Evolutionary conservation across 345 rosid genomes (phyloP), one percentile per base, ranked within the genome.

Genomic region (Populus nigra): DNA sequence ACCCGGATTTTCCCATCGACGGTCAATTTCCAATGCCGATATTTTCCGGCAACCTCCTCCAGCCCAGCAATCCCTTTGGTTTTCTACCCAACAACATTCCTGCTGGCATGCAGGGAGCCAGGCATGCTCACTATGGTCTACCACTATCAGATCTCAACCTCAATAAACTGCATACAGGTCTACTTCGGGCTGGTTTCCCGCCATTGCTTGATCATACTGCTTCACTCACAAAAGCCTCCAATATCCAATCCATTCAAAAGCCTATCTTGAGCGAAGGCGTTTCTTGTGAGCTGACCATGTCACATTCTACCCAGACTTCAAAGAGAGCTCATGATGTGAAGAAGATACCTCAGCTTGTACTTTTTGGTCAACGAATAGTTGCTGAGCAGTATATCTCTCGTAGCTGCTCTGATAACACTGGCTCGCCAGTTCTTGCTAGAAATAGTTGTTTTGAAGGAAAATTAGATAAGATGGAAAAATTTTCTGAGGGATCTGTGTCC

Each of bases 271-370:
- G 77, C 29, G 77, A 82, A 50, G 83, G 69, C 20, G 78, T 84
- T 63, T 87, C 96, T 68, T 85, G 90, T 76, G 76, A 87, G 77
- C 86, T 88, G 67, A 84, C 92, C 8, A 84, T 85, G 89, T 66
- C 89, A 17, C 73, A 75, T 79, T 80, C 90, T 2, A 76, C 78
- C 43, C 88, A 72, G 71, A 27, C 16, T 69, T 53, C 77, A 47
- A 75, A 75, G 72, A 75, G 66, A 75, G 65, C 77, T 31, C 62
- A 66, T 71, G 76, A 71, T 71, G 76, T 11, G 38, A 78, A 78
- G 38, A 29, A 78, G 38, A 29, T 69, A 25, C 73, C 76, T 57
- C 78, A 65, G 22, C 78, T 82, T 18, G 53, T 82, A 8, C 82
- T 82, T 47, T 82, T 82, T 47, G 85, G 85, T 75, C 79, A 75